A percentile compares a stretch with the other conserved stretches of the same genome.
phyloP scores from a whole-genome alignment of 495 filamentous ascomycete genomes.

The Penicillium fimorum region DNA sequence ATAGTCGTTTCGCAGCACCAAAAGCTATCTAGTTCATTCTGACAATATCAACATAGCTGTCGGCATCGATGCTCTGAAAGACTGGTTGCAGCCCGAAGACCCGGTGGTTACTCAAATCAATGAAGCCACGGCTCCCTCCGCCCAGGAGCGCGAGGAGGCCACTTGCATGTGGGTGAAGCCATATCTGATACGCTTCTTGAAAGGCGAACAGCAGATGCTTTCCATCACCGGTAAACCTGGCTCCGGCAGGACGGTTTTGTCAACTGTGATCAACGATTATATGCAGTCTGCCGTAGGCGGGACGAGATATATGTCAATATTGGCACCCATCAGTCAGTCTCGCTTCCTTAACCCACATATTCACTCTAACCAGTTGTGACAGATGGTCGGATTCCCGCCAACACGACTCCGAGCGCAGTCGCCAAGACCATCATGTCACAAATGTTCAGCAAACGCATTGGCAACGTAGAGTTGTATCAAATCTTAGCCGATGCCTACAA shows the following conservation, averaged over 20 bases:
- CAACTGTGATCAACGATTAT: background rate
- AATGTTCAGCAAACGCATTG: background rate
- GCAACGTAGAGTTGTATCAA: background rate
- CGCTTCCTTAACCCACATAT: background rate
- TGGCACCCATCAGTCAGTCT: background rate
- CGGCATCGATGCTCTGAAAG: background rate
- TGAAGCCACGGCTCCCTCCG: background rate
- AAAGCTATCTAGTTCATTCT: background rate
- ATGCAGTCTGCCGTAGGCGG: background rate
- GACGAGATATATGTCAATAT: background rate
- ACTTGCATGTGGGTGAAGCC: background rate
- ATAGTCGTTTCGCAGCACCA: background rate
- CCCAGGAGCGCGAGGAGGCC: background rate
- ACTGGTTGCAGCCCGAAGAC: background rate
- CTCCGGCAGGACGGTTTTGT: background rate
- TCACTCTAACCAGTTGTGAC: background rate
- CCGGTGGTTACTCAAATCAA: background rate
- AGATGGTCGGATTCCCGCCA: background rate
- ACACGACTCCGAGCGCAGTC: background rate
- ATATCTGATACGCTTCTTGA: background rate
- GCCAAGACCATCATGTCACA: background rate
- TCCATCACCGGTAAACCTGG: background rate
- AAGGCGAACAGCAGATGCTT: background rate
- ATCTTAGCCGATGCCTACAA: background rate
- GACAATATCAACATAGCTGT: background rate